Base-by-base conservation (phyloP, 352 stramenopile species). In the Phytophthora pseudosyringae region DNA sequence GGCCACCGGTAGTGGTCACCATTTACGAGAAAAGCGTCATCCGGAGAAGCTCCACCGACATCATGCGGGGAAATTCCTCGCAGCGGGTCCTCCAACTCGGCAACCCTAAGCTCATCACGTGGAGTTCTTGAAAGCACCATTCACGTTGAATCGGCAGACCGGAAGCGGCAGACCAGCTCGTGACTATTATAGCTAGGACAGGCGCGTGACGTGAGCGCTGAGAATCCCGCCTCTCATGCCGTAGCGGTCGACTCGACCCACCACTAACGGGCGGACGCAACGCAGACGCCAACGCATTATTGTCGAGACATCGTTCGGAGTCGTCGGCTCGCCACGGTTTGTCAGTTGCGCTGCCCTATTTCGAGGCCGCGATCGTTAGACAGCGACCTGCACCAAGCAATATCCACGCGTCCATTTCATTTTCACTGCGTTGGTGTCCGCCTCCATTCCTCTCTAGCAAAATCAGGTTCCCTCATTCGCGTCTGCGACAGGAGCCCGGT, bases 21-120 rank as follows among this genome's bases (percentile, higher is more conserved):
- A 75, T 81, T 59, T 78, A 65, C 13, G 77, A 82, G 70, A 87
- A 86, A 57, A 80, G 63, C 31, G 58, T 66, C n/a, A 59, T 67
- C 36, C 80, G 67, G 52, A 64, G 66, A 28, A 76, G 68, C 21
- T 67, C 65, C 31, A 76, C 60, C 33, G 68, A 68, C 2, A 73
- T 77, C 1, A 49, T 83, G 25, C 45, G 75, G 48, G 84, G 72
- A 67, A 45, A 35, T 25, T 62, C 54, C 8, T 47, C 32, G 12
- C 31, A 35, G 7, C 15, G 29, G 25, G n/a, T 28, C 10, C n/a
- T 28, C 28, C 31, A 49, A 44, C 33, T 55, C 18, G 12, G 16
- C 40, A 60, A 38, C 43, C n/a, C n/a, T n/a, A n/a, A n/a, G n/a
- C n/a, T n/a, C 38, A 38, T 31, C 57, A 59, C 15, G 41, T 67